Base-by-base conservation (phyloP, 2,329 filamentous ascomycete genomes). In the Calycina herbarum region DNA sequence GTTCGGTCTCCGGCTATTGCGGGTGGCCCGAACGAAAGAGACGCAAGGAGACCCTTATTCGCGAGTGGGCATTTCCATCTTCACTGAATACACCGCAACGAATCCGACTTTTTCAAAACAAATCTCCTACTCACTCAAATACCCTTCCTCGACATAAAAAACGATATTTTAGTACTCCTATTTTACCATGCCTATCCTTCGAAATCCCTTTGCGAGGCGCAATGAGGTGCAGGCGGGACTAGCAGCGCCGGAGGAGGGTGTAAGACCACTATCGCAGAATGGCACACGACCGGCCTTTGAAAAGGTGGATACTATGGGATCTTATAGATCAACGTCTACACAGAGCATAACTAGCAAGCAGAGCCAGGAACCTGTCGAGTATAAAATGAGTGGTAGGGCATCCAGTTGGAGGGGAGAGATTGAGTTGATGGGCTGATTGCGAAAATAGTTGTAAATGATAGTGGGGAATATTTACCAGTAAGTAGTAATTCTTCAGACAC, bases 391-490 rank as follows among this genome's bases (percentile, higher is more conserved):
- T 78, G 90, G 90, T 92, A 85, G 74, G 87, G 63, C 48, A 64
- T 38, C 31, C 20, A 27, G 24, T 24, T 20, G 20, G 24, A 38
- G 3, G 1, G 38, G 33, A 40, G 35, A 27, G 8, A n/a, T 13
- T n/a, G 33, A 29, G 20, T 7, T 35, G 38, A 15, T 64, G 64
- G 58, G 64, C 70, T 70, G 59, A 68, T 63, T 61, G 33, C 38
- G n/a, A 24, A 42, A 20, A 72, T 77, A 97, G 94, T 97, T 70
- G 95, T 98, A 78, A 96, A 96, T 76, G 94, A 96, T 79, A 96
- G 91, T 77, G 94, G 94, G 71, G 91, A 97, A 68, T 98, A 96
- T 80, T 86, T 98, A 71, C 94, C 94, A 73, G 93, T 95, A 88
- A 79, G 86, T 71, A 51, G 67, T 62, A 59, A 33, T 27, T 48